A percentile compares a stretch with the other conserved stretches of the same genome.
phyloP scores from a whole-genome alignment of 805 yeast genomes.

The Naumovozyma castellii region DNA sequence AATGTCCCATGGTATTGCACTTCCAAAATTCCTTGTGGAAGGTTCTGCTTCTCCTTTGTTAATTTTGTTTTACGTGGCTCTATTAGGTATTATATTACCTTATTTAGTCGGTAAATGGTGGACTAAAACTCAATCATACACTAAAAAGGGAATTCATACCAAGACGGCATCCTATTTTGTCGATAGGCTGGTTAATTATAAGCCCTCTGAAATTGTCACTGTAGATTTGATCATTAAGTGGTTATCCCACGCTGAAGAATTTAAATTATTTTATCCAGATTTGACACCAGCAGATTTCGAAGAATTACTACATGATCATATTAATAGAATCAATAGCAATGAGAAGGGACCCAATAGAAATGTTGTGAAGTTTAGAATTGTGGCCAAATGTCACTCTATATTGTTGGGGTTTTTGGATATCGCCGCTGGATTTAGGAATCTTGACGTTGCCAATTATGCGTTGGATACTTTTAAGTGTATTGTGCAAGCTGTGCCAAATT shows the following conservation, averaged over 20 bases:
- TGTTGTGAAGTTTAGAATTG: constrained; percentile 42
- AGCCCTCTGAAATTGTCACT: constrained; percentile 56
- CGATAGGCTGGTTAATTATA: constrained; percentile 60
- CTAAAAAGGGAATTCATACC: constrained; percentile 74
- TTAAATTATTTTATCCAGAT: constrained; percentile 35
- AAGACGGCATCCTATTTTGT: constrained; percentile 75
- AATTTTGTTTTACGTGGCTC: constrained; percentile 52
- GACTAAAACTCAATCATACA: constrained; percentile 68
- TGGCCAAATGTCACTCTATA: constrained; percentile 55
- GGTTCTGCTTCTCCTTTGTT: constrained; percentile 63
- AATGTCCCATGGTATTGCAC: constrained; percentile 83
- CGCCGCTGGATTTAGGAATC: constrained; percentile 67
- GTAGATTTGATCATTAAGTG: constrained; percentile 48
- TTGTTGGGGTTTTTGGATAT: constrained; percentile 68
- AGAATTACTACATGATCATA: constrained; percentile 45
- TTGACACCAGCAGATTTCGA: constrained; percentile 40
- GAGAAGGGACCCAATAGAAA: constrained; percentile 29
- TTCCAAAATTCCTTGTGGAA: constrained; percentile 85
- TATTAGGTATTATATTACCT: constrained; percentile 76
- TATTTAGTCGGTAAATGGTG: constrained; percentile 82
- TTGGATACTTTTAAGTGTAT: constrained; percentile 61
- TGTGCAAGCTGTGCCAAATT: constrained; percentile 62
- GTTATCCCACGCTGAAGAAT: constrained; percentile 61
- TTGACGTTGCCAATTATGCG: constrained; percentile 52
- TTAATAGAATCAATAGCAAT: constrained; percentile 39